Conservation (phyloP, 768 basidiomycete genomes). For the Lactifluus volemus region DNA sequence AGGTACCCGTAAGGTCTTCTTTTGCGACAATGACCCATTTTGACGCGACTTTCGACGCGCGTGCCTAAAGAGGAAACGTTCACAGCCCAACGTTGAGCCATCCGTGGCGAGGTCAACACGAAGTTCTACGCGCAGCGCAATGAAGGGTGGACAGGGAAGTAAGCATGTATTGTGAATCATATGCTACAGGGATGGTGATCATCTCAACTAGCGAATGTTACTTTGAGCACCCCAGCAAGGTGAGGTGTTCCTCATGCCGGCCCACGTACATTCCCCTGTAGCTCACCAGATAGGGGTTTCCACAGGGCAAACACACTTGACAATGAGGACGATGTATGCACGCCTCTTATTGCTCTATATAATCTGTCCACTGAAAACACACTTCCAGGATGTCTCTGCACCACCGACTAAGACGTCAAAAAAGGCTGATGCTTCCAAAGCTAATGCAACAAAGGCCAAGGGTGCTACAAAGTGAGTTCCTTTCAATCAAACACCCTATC, state of each 20-base stretch:
- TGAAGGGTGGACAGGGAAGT: conserved; percentile 23
- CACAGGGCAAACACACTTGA: neutral
- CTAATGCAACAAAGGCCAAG: conserved; percentile 8
- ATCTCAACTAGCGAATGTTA: neutral
- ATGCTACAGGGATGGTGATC: neutral
- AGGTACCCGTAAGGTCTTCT: conserved; percentile 1
- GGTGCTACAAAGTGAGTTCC: conserved; percentile 7
- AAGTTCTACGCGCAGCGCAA: conserved; percentile 33
- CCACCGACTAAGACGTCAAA: conserved; percentile 20
- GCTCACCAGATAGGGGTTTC: neutral
- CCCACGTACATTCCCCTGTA: neutral
- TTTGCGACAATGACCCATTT: neutral
- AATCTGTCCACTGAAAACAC: neutral
- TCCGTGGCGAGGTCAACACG: conserved; percentile 39
- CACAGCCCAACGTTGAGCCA: conserved; percentile 28
- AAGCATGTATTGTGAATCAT: conserved; percentile 12
- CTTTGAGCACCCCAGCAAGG: neutral
- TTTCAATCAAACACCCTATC: neutral
- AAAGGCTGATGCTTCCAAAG: conserved; percentile 3
- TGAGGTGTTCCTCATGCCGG: neutral
- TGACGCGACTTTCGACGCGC: conserved; percentile 5
- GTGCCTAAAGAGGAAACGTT: conserved; percentile 48
- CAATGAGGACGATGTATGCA: neutral
- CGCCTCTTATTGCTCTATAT: neutral
- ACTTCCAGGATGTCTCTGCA: conserved; percentile 10